These are phyloP conservation scores for Paramyrothecium sp. DNA, from an alignment of 2,329 filamentous ascomycete species.

Conservation along the genomic window DNA sequence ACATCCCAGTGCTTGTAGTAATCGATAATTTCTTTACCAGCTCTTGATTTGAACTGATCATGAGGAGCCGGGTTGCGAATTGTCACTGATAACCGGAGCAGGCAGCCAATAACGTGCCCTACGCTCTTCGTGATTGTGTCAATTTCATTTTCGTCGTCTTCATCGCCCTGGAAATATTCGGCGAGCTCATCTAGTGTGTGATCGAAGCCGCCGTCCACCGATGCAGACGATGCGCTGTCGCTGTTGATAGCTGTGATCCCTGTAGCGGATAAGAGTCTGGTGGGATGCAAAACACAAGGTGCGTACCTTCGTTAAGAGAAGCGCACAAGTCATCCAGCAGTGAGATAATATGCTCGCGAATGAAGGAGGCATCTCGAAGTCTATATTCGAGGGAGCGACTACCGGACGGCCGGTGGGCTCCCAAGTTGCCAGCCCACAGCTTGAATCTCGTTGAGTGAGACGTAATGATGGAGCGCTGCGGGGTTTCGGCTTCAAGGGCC, in stretches of 20 bases:
- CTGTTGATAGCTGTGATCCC: background rate
- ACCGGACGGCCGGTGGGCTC: constrained; percentile 12
- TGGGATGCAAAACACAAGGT: background rate
- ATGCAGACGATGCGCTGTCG: background rate
- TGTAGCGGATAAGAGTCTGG: background rate
- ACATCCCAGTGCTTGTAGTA: constrained; percentile 2
- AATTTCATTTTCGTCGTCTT: background rate
- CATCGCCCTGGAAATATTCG: constrained; percentile 1
- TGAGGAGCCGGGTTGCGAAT: constrained; percentile 6
- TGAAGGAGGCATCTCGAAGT: constrained; percentile 16
- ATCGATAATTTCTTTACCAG: background rate
- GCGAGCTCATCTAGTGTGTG: constrained; percentile 1
- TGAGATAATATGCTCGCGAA: constrained; percentile 8
- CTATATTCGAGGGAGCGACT: constrained; percentile 16
- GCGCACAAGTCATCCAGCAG: constrained; percentile 1
- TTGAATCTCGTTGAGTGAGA: constrained; percentile 10
- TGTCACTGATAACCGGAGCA: constrained; percentile 6
- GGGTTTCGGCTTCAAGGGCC: background rate
- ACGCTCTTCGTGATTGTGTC: background rate
- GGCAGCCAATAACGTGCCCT: constrained; percentile 2
- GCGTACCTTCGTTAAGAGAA: constrained; percentile 1
- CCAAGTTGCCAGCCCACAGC: constrained; percentile 16
- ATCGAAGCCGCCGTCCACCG: background rate
- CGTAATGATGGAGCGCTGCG: background rate
- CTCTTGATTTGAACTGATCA: constrained; percentile 5